Evolutionary conservation across 2,329 filamentous ascomycete species (phyloP), one percentile per base, ranked within the genome.

Genomic region (Ophiocordyceps polyrhachis-furcata): DNA sequence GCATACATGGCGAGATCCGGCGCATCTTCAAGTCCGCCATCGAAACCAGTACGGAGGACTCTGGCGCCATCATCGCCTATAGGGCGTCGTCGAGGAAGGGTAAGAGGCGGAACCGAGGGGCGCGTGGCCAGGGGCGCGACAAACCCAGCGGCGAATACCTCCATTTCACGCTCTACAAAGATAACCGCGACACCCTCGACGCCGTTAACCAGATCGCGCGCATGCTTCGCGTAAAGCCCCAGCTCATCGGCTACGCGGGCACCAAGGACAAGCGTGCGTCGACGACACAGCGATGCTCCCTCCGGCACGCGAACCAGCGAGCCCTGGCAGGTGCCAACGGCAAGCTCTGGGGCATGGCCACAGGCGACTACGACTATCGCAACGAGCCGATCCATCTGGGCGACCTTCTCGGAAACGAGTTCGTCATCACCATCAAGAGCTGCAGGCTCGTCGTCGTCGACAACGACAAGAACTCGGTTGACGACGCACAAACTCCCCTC

Each of bases 151-250:
- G 83, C 17, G 81, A 87, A 43, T 91, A 85, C 59, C 66, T 94
- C 14, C 87, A 94, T 60, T 93, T 94, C 59, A 89, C 84, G 0
- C 69, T 95, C 44, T 93, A 89, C 73, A 95, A 95, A 64, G 88
- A 94, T 64, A 95, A 95, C 64, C 88, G 89, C 57, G 88, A 95
- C 58, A 95, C 88, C 1, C 93, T 94, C 83, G 88, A 95, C 53
- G 81, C 85, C 0, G 70, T 93, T 44, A 80, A 76, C 44, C 84
- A 82, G 55, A 72, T 95, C 38, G 76, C 80, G 1, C 81, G 81
- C 40, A 73, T 81, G 50, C 64, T 93, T 49, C 83, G 81, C 56
- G 68, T 83, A 50, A 87, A 83, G 58, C 70, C 74, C 23, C 83
- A 88, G 52, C 71, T 76, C 47, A 89, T 94, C 53, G 68, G 67